Percentiles rank a stretch among this genome's conserved stretches.
phyloP scores from a whole-genome alignment of 2,329 filamentous ascomycete genomes.

The Aspergillus brasiliensis region DNA sequence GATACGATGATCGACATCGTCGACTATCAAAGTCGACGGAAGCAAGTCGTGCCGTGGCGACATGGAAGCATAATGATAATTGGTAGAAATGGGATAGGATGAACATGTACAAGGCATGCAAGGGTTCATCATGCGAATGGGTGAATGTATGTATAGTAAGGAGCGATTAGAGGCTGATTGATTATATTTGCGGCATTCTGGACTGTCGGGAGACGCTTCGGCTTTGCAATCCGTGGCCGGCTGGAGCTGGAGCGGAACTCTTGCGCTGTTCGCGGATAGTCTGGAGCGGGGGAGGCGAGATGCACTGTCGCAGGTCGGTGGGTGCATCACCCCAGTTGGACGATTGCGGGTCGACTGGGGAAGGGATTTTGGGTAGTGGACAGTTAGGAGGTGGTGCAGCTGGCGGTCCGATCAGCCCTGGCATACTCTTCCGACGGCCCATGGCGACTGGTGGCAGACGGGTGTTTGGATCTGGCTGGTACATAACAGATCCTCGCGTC shows the following conservation, averaged over 20 bases:
- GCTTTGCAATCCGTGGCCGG: constrained; percentile 1
- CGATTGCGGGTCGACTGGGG: constrained; percentile 15
- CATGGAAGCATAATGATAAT: constrained; percentile 8
- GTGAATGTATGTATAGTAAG: not conserved
- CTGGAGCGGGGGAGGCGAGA: constrained; percentile 12
- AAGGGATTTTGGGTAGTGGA: constrained; percentile 37
- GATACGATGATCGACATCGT: constrained; percentile 11
- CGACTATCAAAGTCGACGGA: constrained; percentile 19
- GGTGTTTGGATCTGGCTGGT: constrained; percentile 5
- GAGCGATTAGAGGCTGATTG: not conserved
- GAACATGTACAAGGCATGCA: not conserved
- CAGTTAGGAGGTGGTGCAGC: constrained; percentile 36
- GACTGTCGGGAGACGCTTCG: constrained; percentile 7
- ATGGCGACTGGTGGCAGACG: constrained; percentile 18
- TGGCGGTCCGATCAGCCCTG: constrained; percentile 35
- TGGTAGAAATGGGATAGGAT: not conserved
- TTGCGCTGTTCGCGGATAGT: constrained; percentile 11
- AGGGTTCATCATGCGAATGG: not conserved
- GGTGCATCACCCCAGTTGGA: not conserved
- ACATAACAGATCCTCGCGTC: constrained; percentile 18
- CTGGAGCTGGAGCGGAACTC: constrained; percentile 4
- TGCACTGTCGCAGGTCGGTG: constrained; percentile 6
- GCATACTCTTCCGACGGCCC: constrained; percentile 37
- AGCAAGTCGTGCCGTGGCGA: constrained; percentile 4
- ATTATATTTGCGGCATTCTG: not conserved